A percentile compares a stretch with the other conserved stretches of the same genome.
These are phyloP conservation scores for Tylopilus felleus DNA, from an alignment of 768 basidiomycete genomes.

Conservation along the genomic window DNA sequence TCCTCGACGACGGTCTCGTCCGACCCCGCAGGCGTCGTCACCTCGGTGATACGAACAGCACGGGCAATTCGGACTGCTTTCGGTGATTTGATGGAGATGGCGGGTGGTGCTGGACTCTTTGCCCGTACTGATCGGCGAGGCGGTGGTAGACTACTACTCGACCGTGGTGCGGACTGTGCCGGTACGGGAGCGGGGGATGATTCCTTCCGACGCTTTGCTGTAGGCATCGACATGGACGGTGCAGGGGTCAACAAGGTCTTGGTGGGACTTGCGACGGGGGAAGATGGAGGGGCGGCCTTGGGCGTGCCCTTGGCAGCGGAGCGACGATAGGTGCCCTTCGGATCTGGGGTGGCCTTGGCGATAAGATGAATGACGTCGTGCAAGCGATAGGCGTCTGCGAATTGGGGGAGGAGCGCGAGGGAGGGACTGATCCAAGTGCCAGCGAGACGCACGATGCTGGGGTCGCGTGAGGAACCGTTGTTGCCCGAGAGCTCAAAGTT, in stretches of 20 bases:
- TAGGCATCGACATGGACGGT: conserved; percentile 39
- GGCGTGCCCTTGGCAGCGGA: conserved; percentile 41
- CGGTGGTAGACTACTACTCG: conserved; percentile 33
- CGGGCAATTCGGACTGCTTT: conserved; percentile 23
- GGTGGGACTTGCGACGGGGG: conserved; percentile 21
- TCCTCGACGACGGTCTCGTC: conserved; percentile 69
- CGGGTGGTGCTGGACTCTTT: conserved; percentile 38
- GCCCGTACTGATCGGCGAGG: conserved; percentile 44
- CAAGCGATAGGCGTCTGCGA: conserved; percentile 69
- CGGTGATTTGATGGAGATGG: conserved; percentile 36
- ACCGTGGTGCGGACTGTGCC: conserved; percentile 13
- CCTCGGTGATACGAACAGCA: conserved; percentile 27
- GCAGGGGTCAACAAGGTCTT: conserved; percentile 34
- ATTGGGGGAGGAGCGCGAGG: conserved; percentile 50
- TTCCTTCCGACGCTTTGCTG: conserved; percentile 66
- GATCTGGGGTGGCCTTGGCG: conserved; percentile 73
- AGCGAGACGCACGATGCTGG: conserved; percentile 69
- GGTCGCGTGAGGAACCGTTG: conserved; percentile 66
- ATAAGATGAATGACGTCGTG: conserved; percentile 59
- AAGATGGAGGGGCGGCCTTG: conserved; percentile 27
- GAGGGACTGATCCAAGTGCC: conserved; percentile 80
- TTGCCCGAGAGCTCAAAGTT: conserved; percentile 72
- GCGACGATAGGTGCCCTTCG: conserved; percentile 72
- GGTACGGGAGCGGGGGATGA: conserved; percentile 35
- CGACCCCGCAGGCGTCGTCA: conserved; percentile 49